These are phyloP conservation scores for Aspergillus haitiensis DNA, from an alignment of 495 filamentous ascomycete genomes.

Conservation along the genomic window DNA sequence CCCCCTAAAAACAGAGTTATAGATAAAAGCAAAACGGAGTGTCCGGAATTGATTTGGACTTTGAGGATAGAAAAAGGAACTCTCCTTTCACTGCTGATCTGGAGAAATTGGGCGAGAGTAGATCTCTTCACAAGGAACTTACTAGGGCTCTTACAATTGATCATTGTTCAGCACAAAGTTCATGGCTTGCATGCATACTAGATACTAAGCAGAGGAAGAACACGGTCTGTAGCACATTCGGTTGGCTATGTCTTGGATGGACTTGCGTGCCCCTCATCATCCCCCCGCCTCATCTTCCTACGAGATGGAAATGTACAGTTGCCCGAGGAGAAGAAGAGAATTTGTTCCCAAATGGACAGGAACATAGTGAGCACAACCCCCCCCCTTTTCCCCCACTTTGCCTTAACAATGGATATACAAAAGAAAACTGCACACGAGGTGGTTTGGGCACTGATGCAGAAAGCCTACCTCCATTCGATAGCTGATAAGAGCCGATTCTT, in stretches of 20 bases:
- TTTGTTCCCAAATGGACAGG: neutral
- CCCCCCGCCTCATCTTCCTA: conserved; percentile 4
- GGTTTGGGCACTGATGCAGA: conserved; percentile 34
- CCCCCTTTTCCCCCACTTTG: conserved; percentile 4
- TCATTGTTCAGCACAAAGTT: conserved; percentile 17
- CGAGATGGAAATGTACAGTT: neutral
- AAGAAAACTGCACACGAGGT: conserved; percentile 10
- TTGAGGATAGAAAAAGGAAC: too few relatives aligned
- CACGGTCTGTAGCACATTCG: neutral
- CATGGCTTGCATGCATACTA: conserved; percentile 24
- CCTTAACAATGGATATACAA: conserved; percentile 6
- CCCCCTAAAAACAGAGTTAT: too few relatives aligned
- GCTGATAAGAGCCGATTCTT: conserved; percentile 10
- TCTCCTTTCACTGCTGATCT: neutral
- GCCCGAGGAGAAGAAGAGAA: neutral
- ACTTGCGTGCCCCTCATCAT: neutral
- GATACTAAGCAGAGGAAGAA: conserved; percentile 8
- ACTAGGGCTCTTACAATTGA: conserved; percentile 15
- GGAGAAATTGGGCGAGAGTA: neutral
- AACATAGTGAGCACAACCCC: neutral
- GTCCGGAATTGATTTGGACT: too few relatives aligned
- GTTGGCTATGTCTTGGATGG: neutral
- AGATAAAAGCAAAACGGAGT: too few relatives aligned
- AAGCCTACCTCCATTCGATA: conserved; percentile 14
- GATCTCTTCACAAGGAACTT: conserved; percentile 1